Evolutionary conservation across 768 basidiomycete species (phyloP).

Genomic region (Amanita rimosa): DNA sequence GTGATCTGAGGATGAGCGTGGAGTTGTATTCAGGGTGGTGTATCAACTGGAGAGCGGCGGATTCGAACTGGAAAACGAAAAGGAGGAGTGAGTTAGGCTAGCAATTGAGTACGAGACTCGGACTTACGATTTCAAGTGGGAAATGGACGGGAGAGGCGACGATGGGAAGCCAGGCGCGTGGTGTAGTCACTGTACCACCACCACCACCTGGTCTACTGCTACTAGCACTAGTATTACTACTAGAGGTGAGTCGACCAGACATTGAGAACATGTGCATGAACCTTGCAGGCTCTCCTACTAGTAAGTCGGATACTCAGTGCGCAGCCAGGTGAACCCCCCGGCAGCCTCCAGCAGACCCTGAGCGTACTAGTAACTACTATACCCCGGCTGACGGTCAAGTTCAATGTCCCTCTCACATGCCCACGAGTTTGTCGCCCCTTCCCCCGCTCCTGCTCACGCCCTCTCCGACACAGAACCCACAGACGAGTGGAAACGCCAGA

Average conservation of each 20-base stretch:
- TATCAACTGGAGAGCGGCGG: conserved; percentile 59
- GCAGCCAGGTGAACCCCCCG: background rate
- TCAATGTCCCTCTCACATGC: background rate
- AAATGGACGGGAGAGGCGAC: background rate
- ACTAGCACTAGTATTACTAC: too few species aligned
- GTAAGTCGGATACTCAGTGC: too few species aligned
- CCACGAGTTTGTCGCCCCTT: background rate
- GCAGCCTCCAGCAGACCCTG: too few species aligned
- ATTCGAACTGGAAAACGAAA: conserved; percentile 66
- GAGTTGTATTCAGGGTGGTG: conserved; percentile 92
- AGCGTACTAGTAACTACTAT: too few species aligned
- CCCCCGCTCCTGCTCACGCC: background rate
- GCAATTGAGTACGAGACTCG: too few species aligned
- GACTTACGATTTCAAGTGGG: background rate
- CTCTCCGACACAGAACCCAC: conserved; percentile 2
- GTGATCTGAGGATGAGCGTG: conserved; percentile 78
- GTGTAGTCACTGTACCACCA: too few species aligned
- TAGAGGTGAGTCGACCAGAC: too few species aligned
- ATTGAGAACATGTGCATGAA: too few species aligned
- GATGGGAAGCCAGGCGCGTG: background rate
- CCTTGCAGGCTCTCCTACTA: too few species aligned
- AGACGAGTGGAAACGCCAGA: conserved; percentile 3
- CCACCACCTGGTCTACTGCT: too few species aligned
- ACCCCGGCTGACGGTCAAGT: too few species aligned
- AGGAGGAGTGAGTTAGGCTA: too few species aligned